Conservation (phyloP, 208 protist genomes). For the Trypanosoma platydactyli region DNA sequence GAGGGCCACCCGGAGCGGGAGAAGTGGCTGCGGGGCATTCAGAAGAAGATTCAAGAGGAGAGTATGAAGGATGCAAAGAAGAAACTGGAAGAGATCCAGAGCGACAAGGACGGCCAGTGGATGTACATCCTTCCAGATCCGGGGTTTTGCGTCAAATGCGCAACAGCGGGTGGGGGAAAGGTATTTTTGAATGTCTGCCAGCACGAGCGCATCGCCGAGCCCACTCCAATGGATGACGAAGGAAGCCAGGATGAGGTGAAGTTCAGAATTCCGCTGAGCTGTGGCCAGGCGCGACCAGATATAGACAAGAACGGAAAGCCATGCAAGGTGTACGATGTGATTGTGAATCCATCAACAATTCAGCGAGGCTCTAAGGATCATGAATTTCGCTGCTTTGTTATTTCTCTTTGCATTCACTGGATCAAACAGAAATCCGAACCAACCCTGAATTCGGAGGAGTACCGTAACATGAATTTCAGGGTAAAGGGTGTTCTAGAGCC, state of each 20-base stretch:
- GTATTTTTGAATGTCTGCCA: constrained; percentile 92
- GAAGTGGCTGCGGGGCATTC: constrained; percentile 71
- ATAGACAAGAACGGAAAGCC: constrained; percentile 82
- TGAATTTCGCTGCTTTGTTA: constrained; percentile 86
- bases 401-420: constrained; percentile 88
- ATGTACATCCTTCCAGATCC: constrained; percentile 82
- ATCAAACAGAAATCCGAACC: constrained; percentile 91
- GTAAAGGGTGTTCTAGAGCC: constrained; percentile 82
- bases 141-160: constrained; percentile 88
- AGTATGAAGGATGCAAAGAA: constrained; percentile 52
- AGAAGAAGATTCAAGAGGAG: constrained; percentile 67
- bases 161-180: constrained; percentile 57
- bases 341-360: constrained; percentile 84
- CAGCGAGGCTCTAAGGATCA: constrained; percentile 63
- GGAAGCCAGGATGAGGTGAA: constrained; percentile 53
- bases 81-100: constrained; percentile 82
- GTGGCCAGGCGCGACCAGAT: constrained; percentile 74
- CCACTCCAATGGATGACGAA: constrained; percentile 68
- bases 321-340: constrained; percentile 92
- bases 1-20: constrained; percentile 72
- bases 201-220: constrained; percentile 83
- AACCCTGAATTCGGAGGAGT: constrained; percentile 86
- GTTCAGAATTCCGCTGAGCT: constrained; percentile 88
- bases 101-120: constrained; percentile 88
- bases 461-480: constrained; percentile 86